phyloP scores from a whole-genome alignment of 768 basidiomycete species.

The Neoboletus brunneissimus region DNA sequence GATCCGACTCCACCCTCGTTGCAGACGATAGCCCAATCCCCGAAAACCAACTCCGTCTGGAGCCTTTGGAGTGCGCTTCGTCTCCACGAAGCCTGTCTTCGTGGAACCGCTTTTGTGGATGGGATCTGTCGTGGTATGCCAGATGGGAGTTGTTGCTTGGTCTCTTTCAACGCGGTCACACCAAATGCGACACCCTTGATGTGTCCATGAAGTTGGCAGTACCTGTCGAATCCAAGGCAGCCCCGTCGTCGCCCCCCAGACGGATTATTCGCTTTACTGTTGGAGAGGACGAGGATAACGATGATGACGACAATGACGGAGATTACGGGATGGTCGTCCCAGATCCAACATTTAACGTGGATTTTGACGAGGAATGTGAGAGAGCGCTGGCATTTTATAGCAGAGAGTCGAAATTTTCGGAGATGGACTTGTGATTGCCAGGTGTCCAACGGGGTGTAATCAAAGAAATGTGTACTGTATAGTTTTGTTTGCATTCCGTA shows the following conservation, averaged over 20 bases:
- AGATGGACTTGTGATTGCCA: background rate
- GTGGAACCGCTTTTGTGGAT: constrained; percentile 24
- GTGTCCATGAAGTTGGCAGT: background rate
- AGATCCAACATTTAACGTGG: constrained; percentile 14
- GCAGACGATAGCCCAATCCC: constrained; percentile 38
- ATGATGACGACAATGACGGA: constrained; percentile 25
- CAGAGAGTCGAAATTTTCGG: constrained; percentile 5
- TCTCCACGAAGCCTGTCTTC: constrained; percentile 4
- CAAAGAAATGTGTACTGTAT: constrained; percentile 3
- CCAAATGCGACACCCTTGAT: constrained; percentile 8
- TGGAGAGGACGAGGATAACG: constrained; percentile 19
- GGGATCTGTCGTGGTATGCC: constrained; percentile 51
- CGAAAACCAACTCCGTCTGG: background rate
- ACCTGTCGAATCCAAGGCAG: background rate
- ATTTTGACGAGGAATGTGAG: constrained; percentile 27
- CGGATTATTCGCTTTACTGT: constrained; percentile 22
- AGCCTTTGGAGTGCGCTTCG: constrained; percentile 5
- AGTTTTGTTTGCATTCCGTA: constrained; percentile 17
- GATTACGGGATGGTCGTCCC: constrained; percentile 27
- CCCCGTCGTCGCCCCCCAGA: background rate
- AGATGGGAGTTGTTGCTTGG: constrained; percentile 53
- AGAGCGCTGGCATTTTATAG: constrained; percentile 27
- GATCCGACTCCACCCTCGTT: constrained; percentile 58
- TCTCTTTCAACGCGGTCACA: constrained; percentile 35
- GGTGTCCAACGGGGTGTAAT: background rate